Base-by-base conservation (phyloP, 495 filamentous ascomycete genomes). In the Glutinoglossum americanum region DNA sequence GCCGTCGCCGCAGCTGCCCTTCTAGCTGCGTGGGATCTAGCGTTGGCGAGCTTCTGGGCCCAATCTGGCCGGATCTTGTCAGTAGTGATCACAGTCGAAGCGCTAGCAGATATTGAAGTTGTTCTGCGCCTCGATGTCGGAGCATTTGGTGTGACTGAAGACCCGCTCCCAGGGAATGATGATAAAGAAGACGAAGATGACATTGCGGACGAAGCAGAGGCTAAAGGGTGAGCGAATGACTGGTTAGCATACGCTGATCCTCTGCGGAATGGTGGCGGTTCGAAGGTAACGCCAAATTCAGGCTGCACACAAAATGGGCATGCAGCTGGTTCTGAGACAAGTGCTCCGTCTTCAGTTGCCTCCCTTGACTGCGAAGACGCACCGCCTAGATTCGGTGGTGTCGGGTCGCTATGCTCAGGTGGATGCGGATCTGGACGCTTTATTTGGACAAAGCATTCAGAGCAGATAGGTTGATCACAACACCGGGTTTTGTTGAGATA, bases 391-490 rank as follows among this genome's bases (percentile, higher is more conserved):
- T 9, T 9, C 56, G 49, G 23, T 71, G 54, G 59, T 70, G 58
- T 64, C 71, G 51, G 61, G 69, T 62, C 64, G 59, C 8, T 84
- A 80, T 94, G 87, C 67, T 98, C 92, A 11, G 92, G 92, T 45
- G 87, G 83, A 70, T 98, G 92, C 15, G 92, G 92, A 63, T 98
- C 92, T 9, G 90, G 87, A 26, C 92, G 80, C 72, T 94, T 98
- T 66, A 98, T 98, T 66, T 98, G 92, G 9, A 98, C 93, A 63
- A 98, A 98, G 67, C 92, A 98, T 71, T 98, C 92, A 51, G 92
- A 97, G 72, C 92, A 98, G 58, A 98, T 97, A 6, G 87, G 76
- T 66, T 98, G 92, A 64, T 94, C 90, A 67, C 92, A 98, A 66
- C 92, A 98, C 61, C 92, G 74, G 1, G 92, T 97, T 51, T 83